phyloP scores from a whole-genome alignment of 2,329 filamentous ascomycete species.

The Exophiala mesophila region DNA sequence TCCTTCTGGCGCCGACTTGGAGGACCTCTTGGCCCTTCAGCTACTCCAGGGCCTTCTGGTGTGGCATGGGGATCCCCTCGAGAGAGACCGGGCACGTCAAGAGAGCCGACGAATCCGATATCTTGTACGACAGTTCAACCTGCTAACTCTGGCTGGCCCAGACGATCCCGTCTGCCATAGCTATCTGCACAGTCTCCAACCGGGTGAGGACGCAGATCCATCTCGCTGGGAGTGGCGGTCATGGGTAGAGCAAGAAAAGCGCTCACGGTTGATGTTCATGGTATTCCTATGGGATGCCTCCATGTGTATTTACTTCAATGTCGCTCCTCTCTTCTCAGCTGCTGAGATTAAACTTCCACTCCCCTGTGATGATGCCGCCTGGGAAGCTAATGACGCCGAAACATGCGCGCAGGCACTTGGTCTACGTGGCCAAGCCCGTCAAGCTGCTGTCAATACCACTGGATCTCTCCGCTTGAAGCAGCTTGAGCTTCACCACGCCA shows the following conservation, averaged over 20 bases:
- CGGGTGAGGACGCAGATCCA: slow-evolving; percentile 43
- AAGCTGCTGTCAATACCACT: slow-evolving; percentile 52
- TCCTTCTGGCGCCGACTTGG: slow-evolving; percentile 37
- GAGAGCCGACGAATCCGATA: slow-evolving; percentile 31
- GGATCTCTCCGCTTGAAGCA: slow-evolving; percentile 62
- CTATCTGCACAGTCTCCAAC: slow-evolving; percentile 55
- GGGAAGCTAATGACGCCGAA: slow-evolving; percentile 58
- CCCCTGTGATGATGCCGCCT: slow-evolving; percentile 67
- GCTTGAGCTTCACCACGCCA: slow-evolving; percentile 57
- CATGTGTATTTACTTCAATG: slow-evolving; percentile 67
- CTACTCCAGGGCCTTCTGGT: slow-evolving; percentile 59
- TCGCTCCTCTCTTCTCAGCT: slow-evolving; percentile 57
- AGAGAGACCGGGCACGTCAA: slow-evolving; percentile 59
- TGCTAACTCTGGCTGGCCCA: slow-evolving; percentile 52
- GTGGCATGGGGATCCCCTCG: slow-evolving; percentile 65
- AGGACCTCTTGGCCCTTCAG: slow-evolving; percentile 61
- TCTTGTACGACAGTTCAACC: slow-evolving; percentile 53
- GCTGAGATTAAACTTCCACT: slow-evolving; percentile 64
- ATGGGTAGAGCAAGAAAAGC: slow-evolving; percentile 69
- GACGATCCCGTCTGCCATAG: slow-evolving; percentile 49
- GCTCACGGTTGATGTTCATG: slow-evolving; percentile 60
- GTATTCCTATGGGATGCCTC: slow-evolving; percentile 61
- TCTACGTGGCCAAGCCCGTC: slow-evolving; percentile 53
- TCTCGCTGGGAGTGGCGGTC: slow-evolving; percentile 59
- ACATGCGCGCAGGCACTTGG: slow-evolving; percentile 64